Evolutionary conservation across 176 grass and related monocot species (phyloP), one percentile per base, ranked within the genome.

Genomic region (Oryza glaberrima): DNA sequence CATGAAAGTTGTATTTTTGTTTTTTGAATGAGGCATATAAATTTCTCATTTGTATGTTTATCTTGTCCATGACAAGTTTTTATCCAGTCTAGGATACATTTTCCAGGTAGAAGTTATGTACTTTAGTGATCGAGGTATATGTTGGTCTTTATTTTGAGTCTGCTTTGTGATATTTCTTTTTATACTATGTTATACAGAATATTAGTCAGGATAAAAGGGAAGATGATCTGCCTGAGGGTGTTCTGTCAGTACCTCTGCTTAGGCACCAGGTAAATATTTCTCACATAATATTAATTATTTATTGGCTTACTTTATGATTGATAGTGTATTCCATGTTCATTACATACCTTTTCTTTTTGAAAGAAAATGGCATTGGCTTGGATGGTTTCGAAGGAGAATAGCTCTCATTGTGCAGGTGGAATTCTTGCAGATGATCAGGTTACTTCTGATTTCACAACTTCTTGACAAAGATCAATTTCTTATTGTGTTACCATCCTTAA

Each of bases 361-460:
- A 87, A 99, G 97, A 99, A 92, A 96, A 94, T 96, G 85, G 94
- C 94, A 63, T 92, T 99, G 81, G 94, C 97, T 85, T 99, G 97
- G 97, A 99, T 99, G 97, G 90, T 96, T 77, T 91, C 84, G 1
- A 99, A 94, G 88, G 97, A 99, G 84, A 93, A 96, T 83, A 99
- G 97, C 77, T 85, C 82, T 26, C 94, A 90, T 88, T 99, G 97
- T 86, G 76, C 94, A 44, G 97, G 97, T 58, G 97, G 97, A 86
- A 99, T 99, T 81, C 97, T 99, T 68, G 97, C 97, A 86, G 97
- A 99, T 91, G 97, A 99, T 89, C 97, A 99, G 94, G 97, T 99
- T 87, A 73, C 73, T 80, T 86, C 67, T 87, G 52, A 36, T 88
- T 34, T 83, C 11, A 23, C 54, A 67, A 38, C 58, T 82, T 82